Percentiles rank a stretch among this genome's conserved stretches.
Evolutionary conservation across 106 monocot genomes (phyloP).

Genomic region (Alisma plantagoaquatica): DNA sequence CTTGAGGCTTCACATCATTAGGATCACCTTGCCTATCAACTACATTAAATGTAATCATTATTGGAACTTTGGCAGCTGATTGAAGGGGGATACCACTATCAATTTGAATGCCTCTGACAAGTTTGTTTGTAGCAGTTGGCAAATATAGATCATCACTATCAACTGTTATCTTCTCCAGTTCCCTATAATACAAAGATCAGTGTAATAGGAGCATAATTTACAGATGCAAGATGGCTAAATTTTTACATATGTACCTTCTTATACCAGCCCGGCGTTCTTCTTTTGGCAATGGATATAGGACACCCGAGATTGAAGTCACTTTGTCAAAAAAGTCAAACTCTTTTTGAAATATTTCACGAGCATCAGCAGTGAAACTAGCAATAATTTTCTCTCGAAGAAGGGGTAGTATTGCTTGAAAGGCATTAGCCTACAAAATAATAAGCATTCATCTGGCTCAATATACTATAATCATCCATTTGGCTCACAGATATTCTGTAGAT

Average conservation of each 20-base stretch:
- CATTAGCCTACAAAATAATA: conserved; percentile 25
- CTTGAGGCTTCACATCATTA: conserved; percentile 75
- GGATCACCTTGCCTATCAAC: conserved; percentile 79
- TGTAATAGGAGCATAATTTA: no score
- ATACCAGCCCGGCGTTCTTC: conserved; percentile 93
- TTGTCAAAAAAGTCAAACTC: conserved; percentile 96
- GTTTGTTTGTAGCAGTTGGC: conserved; percentile 87
- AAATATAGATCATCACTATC: conserved; percentile 86
- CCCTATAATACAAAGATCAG: conserved; percentile 40
- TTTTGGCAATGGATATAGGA: conserved; percentile 85
- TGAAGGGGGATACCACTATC: conserved; percentile 98
- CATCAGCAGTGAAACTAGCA: conserved; percentile 74
- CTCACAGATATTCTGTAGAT: no score
- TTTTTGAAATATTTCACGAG: conserved; percentile 83
- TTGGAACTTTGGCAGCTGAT: conserved; percentile 98
- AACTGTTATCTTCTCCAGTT: conserved; percentile 75
- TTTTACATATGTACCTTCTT: conserved; percentile 70
- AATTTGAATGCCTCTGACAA: conserved; percentile 80
- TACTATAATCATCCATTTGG: no score
- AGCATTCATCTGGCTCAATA: no score
- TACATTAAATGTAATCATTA: conserved; percentile 97
- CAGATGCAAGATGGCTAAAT: no score
- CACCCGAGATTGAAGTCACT: conserved; percentile 98
- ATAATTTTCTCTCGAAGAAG: conserved; percentile 64
- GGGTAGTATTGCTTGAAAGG: conserved; percentile 73